Conservation (phyloP, 140 eudicot species). For the Anethum foeniculum region DNA sequence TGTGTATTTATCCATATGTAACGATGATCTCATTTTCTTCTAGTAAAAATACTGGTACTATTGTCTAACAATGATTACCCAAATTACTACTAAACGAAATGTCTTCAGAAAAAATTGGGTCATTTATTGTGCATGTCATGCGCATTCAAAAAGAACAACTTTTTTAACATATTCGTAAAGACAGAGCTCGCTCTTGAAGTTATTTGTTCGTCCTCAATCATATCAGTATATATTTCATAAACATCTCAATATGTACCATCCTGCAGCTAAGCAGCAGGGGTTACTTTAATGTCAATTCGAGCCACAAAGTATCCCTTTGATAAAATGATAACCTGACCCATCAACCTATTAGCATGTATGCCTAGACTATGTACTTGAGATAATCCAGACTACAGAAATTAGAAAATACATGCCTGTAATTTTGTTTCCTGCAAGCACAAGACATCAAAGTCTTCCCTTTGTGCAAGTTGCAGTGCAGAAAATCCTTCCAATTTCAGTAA, state of each 20-base stretch:
- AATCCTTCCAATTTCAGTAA: slow-evolving; percentile 59
- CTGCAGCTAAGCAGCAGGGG: background rate
- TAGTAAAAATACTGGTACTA: background rate
- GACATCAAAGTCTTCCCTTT: slow-evolving; percentile 87
- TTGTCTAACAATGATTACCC: background rate
- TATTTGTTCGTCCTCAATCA: background rate
- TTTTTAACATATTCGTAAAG: background rate
- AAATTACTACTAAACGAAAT: background rate
- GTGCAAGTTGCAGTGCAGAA: slow-evolving; percentile 68
- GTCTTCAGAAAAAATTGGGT: background rate
- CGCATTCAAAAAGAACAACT: background rate
- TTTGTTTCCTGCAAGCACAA: slow-evolving; percentile 97
- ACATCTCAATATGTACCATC: background rate
- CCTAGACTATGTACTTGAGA: background rate
- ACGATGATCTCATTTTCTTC: background rate
- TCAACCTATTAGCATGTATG: background rate
- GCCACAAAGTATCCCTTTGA: background rate
- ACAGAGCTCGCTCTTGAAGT: background rate
- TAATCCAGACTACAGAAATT: background rate
- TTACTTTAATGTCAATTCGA: background rate
- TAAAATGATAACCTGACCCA: background rate
- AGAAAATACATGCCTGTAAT: slow-evolving; percentile 51
- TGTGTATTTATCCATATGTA: background rate
- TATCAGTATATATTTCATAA: background rate
- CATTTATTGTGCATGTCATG: background rate